Evolutionary conservation across 352 stramenopile genomes (phyloP), one percentile per base, ranked within the genome.

Genomic region (Aphanomyces astaci): DNA sequence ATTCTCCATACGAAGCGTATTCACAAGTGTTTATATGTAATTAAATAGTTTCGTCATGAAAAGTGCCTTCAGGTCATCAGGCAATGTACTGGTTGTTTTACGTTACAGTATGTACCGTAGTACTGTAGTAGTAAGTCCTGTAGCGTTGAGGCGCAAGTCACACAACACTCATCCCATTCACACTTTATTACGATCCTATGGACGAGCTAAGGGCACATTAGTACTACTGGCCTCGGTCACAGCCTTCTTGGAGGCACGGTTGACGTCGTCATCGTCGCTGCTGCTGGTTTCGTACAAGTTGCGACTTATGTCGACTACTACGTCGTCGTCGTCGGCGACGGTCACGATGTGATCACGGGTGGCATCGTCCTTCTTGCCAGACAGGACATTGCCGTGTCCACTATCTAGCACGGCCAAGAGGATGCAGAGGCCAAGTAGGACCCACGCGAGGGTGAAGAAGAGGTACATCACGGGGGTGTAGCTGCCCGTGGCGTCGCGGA

Each of bases 391-490:
- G 51, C 51, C 51, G n/a, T 59, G 22, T 19, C 30, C 15, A 22
- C 24, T 22, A 25, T 59, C 51, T 17, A 59, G 30, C 5, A 22
- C 22, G 13, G 51, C 51, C 17, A 59, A 32, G 24, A 59, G 22
- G 25, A 75, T 40, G 40, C 52, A 33, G 40, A 74, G 11, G 39
- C 55, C 32, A 27, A 71, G 10, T 17, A 63, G 17, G 66, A 65
- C 17, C 66, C 66, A 36, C 15, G 65, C 49, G 36, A 71, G 5
- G 39, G 27, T 36, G 52, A 74, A 54, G 33, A 71, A 48, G 55
- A 75, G n/a, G 77, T 77, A 81, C 0, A 84, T 75, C 80, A 84
- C 64, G 43, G 84, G 7, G 73, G 75, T 31, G 79, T 53, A 22
- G 48, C 72, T 60, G 72, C 73, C 40, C 51, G 70, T 48, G 57